phyloP scores from a whole-genome alignment of 768 basidiomycete genomes.

The Lactarius hatsudake region DNA sequence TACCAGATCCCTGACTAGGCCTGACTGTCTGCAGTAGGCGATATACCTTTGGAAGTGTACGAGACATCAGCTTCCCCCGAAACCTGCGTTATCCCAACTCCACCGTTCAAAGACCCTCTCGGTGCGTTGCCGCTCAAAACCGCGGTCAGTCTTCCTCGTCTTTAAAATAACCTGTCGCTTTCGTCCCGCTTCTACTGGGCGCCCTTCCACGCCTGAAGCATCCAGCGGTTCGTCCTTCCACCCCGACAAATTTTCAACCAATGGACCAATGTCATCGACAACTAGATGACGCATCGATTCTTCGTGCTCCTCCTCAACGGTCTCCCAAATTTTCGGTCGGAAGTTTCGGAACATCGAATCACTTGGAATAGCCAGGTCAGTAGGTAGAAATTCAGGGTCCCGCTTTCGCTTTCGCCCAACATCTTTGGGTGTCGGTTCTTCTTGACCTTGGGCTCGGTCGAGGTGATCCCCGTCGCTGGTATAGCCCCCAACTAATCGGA shows the following conservation, averaged over 20 bases:
- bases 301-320: slow-evolving; percentile 40
- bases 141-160: slow-evolving; percentile 52
- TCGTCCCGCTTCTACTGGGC: slow-evolving; percentile 42
- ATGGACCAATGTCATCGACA: slow-evolving; percentile 42
- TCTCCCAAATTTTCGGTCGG: slow-evolving; percentile 66
- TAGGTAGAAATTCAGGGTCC: slow-evolving; percentile 23
- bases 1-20: background rate
- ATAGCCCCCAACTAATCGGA: slow-evolving; percentile 57
- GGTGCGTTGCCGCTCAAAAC: slow-evolving; percentile 69
- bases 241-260: slow-evolving; percentile 39
- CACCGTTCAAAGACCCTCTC: slow-evolving; percentile 68
- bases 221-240: slow-evolving; percentile 29
- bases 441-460: slow-evolving; percentile 35
- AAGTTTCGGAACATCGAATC: slow-evolving; percentile 43
- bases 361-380: slow-evolving; percentile 19
- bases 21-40: background rate
- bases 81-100: slow-evolving; percentile 45
- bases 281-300: slow-evolving; percentile 42
- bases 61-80: background rate
- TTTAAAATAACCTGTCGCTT: slow-evolving; percentile 53
- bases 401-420: slow-evolving; percentile 34
- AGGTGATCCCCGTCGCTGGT: slow-evolving; percentile 65
- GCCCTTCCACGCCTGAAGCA: slow-evolving; percentile 27
- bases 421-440: slow-evolving; percentile 33
- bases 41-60: background rate